Percentiles rank a stretch among this genome's conserved stretches.
These are phyloP conservation scores for Mercurialis annua DNA, from an alignment of 345 rosid species.

Conservation along the genomic window DNA sequence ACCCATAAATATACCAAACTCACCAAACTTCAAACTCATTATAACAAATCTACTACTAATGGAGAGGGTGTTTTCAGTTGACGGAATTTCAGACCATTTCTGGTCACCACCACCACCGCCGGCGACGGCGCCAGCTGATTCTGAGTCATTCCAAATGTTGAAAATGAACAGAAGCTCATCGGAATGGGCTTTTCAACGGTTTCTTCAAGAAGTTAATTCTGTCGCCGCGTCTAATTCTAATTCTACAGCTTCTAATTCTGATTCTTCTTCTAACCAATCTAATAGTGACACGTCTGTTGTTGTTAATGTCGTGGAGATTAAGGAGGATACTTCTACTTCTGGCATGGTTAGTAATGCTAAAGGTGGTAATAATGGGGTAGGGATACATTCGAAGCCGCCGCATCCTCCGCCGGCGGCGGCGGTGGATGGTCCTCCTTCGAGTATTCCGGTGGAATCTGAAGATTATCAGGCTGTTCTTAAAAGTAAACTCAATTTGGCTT, in stretches of 20 bases:
- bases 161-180: slow-evolving; percentile 28
- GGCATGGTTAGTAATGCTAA: no score
- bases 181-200: slow-evolving; percentile 30
- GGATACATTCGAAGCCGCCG: no score
- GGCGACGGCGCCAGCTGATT: neutral
- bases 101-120: slow-evolving; percentile 16
- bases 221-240: neutral
- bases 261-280: neutral
- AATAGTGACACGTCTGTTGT: no score
- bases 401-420: neutral
- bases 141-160: neutral
- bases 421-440: slow-evolving; percentile 2
- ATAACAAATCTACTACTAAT: neutral
- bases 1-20: neutral
- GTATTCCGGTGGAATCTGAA: slow-evolving; percentile 25
- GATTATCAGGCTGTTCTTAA: slow-evolving; percentile 26
- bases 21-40: neutral
- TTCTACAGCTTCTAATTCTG: neutral
- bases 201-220: slow-evolving; percentile 23
- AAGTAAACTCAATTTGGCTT: slow-evolving; percentile 29
- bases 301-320: slow-evolving; percentile 2
- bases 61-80: slow-evolving; percentile 25
- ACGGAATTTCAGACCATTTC: slow-evolving; percentile 14
- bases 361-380: neutral
- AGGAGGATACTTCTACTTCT: neutral